Base-by-base conservation (phyloP, 192 early-diverging fungal species). In the Umbelopsis ramanniana region DNA sequence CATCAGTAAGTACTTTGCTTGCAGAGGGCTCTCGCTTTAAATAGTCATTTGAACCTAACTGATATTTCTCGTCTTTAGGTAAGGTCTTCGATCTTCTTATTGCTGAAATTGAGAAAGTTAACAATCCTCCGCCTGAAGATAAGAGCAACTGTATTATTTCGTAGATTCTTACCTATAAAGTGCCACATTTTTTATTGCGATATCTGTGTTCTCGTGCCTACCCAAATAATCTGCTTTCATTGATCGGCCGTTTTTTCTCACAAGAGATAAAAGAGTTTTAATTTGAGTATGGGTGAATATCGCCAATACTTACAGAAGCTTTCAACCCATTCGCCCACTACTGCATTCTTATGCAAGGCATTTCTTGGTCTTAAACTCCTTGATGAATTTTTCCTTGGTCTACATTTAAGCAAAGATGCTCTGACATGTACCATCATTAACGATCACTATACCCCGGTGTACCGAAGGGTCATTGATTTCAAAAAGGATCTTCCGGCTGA, bases 21-120 rank as follows among this genome's bases (percentile, higher is more conserved):
- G 29, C 1, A 29, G 29, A 29, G 3, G 29, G 29, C 3, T 29
- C 3, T 29, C 1, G 29, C 29, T 3, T 3, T 2, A 29, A 29
- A 29, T 29, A 29, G 29, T 1, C 1, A 29, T 29, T 29, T 29
- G 1, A 3, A 29, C 1, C 29, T 29, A 29, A 29, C 1, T 29
- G 29, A 6, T 26, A 11, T 46, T 15, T 26, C 63, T 4, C 68
- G 29, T 22, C 12, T 33, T 8, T 54, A 80, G 85, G 84, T 35
- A 84, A 89, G 73, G 87, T 93, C 23, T 96, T 96, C 77, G 92
- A 96, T 74, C 71, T 90, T n/a, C 88, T 93, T 86, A 88, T 96
- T 67, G 83, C 80, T 53, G 89, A 93, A 78, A 94, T 96, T 73
- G 94, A 96, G 81, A 93, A 94, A 81, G 81, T 80, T 37, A 84